phyloP scores from a whole-genome alignment of 768 basidiomycete species.

The Brasilioporus rufonigricans region DNA sequence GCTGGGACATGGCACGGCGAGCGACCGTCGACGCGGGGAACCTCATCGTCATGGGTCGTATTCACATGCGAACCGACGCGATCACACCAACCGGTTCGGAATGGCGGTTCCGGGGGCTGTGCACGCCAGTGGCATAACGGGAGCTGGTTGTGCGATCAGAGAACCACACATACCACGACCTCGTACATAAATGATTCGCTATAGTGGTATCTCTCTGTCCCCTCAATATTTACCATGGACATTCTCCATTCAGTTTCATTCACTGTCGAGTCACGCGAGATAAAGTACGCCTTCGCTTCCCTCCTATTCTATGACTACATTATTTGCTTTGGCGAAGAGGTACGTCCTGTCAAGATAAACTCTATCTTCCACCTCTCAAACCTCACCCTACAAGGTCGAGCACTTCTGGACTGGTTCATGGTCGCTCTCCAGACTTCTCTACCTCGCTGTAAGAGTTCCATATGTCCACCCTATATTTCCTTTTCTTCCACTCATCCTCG shows the following conservation, averaged over 20 bases:
- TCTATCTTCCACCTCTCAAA: background rate
- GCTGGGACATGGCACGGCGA: conserved; percentile 18
- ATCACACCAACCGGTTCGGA: too few relatives aligned
- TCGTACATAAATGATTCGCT: background rate
- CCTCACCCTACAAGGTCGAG: background rate
- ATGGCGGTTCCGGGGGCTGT: too few relatives aligned
- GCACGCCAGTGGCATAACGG: too few relatives aligned
- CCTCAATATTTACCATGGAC: background rate
- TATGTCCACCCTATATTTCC: background rate
- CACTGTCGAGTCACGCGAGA: background rate
- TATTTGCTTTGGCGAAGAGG: conserved; percentile 6
- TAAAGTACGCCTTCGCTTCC: background rate
- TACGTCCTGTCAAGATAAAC: background rate
- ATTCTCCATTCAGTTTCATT: background rate
- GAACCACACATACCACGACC: too few relatives aligned
- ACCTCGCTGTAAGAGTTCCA: background rate
- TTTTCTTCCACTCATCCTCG: background rate
- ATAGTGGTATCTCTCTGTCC: background rate
- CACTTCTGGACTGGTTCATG: conserved; percentile 3
- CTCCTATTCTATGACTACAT: conserved; percentile 7
- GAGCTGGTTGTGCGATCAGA: too few relatives aligned
- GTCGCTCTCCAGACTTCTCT: conserved; percentile 8
- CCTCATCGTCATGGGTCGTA: background rate
- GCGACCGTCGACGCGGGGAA: background rate
- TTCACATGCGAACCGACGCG: conserved; percentile 13